These are phyloP conservation scores for Chlamydomonas sphaeroides DNA, from an alignment of 139 green algal genomes.

Conservation along the genomic window DNA sequence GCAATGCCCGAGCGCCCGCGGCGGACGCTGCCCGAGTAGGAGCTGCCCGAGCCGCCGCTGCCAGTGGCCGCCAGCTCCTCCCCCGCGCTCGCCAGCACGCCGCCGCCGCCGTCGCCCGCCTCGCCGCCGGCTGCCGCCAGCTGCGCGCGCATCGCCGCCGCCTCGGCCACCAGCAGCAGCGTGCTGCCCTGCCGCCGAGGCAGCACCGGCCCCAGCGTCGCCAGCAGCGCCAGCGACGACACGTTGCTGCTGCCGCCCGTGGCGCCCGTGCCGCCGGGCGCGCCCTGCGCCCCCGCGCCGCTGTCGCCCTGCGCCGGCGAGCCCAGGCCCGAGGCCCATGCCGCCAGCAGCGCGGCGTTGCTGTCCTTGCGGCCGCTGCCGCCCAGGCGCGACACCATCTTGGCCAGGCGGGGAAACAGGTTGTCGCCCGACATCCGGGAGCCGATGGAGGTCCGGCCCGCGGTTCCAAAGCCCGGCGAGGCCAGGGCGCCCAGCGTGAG, in stretches of 20 bases:
- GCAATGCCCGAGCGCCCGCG: too few relatives aligned
- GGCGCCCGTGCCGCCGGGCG: background rate
- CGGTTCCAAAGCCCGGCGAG: background rate
- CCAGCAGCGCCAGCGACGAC: background rate
- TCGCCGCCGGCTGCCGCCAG: too few relatives aligned
- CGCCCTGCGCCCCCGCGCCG: too few relatives aligned
- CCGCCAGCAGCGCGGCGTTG: background rate
- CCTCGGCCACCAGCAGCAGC: background rate
- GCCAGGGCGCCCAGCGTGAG: too few relatives aligned
- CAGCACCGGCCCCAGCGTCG: constrained; percentile 3
- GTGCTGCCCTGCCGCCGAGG: background rate
- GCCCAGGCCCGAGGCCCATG: too few relatives aligned
- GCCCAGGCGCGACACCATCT: background rate
- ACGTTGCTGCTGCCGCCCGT: too few relatives aligned
- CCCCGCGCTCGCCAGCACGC: too few relatives aligned
- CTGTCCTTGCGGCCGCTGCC: background rate
- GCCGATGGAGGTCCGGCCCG: background rate
- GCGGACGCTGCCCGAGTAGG: too few relatives aligned
- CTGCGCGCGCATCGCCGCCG: background rate
- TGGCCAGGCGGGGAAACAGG: background rate
- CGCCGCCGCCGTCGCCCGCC: too few relatives aligned
- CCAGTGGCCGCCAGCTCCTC: too few relatives aligned
- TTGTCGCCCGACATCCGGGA: background rate
- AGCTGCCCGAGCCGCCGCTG: too few relatives aligned
- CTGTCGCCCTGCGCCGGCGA: too few relatives aligned